Percentiles rank a stretch among this genome's conserved stretches.
Evolutionary conservation across 345 rosid genomes (phyloP).

Genomic region (Camelina neglecta): DNA sequence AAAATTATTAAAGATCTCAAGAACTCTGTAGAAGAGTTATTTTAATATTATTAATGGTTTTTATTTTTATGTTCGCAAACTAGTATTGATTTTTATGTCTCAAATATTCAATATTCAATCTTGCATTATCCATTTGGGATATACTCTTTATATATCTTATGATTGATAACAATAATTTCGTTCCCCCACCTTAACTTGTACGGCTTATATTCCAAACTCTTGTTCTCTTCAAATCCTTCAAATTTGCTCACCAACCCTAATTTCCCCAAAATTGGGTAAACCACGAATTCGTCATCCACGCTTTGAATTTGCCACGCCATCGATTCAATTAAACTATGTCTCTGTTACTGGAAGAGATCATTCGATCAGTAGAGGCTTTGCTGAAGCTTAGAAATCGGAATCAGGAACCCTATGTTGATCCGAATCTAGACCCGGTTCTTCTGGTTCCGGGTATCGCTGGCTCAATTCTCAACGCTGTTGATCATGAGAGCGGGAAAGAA

Average conservation of each 20-base stretch:
- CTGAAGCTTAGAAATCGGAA: constrained; percentile 54
- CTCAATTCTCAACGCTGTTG: constrained; percentile 78
- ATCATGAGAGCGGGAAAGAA: constrained; percentile 54
- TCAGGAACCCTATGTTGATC: constrained; percentile 73
- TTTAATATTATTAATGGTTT: too few species aligned
- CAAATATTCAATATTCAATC: not conserved
- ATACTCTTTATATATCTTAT: not conserved
- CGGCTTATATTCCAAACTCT: constrained; percentile 36
- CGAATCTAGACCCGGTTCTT: constrained; percentile 86
- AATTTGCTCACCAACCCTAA: constrained; percentile 35
- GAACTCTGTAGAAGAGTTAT: too few species aligned
- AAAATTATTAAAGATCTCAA: too few species aligned
- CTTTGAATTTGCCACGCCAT: not conserved
- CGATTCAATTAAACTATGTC: constrained; percentile 52
- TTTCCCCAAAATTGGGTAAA: constrained; percentile 28
- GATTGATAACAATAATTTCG: constrained; percentile 6
- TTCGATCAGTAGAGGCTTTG: constrained; percentile 75
- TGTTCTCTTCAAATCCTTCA: not conserved
- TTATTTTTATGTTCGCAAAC: too few species aligned
- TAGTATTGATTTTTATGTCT: not conserved
- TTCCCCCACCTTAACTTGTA: constrained; percentile 41
- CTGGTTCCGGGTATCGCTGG: constrained; percentile 94
- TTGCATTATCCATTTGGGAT: constrained; percentile 25
- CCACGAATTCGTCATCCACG: constrained; percentile 24
- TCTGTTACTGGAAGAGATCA: constrained; percentile 68